phyloP scores from a whole-genome alignment of 2,329 filamentous ascomycete genomes.

The Monosporascus cannonballus region DNA sequence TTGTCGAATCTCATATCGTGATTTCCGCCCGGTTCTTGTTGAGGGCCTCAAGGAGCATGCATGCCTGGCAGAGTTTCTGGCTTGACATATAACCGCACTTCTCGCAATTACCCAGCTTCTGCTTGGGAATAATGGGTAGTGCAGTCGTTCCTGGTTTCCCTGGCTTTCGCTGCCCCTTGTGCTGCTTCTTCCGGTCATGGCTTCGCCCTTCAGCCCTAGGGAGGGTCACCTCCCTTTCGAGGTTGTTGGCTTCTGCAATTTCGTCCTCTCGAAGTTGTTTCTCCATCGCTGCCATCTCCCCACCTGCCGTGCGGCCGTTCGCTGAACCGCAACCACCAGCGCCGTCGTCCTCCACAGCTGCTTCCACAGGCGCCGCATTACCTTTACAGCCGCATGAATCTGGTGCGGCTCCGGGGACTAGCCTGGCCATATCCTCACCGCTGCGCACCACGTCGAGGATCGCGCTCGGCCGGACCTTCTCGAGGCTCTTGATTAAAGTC shows the following conservation, averaged over 20 bases:
- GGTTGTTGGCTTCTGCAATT: slow-evolving; percentile 45
- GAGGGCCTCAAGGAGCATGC: slow-evolving; percentile 78
- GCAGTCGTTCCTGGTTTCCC: slow-evolving; percentile 8
- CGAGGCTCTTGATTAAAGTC: slow-evolving; percentile 88
- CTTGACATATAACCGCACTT: slow-evolving; percentile 94
- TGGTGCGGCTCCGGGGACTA: slow-evolving; percentile 61
- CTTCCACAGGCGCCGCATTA: slow-evolving; percentile 26
- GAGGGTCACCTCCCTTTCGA: slow-evolving; percentile 61
- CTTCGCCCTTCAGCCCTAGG: slow-evolving; percentile 26
- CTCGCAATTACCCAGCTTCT: slow-evolving; percentile 76
- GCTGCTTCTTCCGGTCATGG: slow-evolving; percentile 28
- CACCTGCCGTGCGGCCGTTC: slow-evolving; percentile 60
- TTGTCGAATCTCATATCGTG: slow-evolving; percentile 34
- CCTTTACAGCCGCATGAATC: slow-evolving; percentile 42
- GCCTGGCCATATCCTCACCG: slow-evolving; percentile 88
- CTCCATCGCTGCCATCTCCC: slow-evolving; percentile 81
- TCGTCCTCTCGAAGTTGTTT: slow-evolving; percentile 62
- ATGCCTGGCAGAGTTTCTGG: slow-evolving; percentile 90
- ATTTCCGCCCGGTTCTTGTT: slow-evolving; percentile 71
- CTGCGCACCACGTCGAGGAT: slow-evolving; percentile 93
- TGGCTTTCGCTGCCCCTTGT: slow-evolving; percentile 23
- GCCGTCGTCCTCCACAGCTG: slow-evolving; percentile 42
- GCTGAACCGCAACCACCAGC: slow-evolving; percentile 70
- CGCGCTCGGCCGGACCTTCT: slow-evolving; percentile 86
- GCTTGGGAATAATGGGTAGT: slow-evolving; percentile 41